These are phyloP conservation scores for Tuber indicum DNA, from an alignment of 495 filamentous ascomycete genomes.

Conservation along the genomic window DNA sequence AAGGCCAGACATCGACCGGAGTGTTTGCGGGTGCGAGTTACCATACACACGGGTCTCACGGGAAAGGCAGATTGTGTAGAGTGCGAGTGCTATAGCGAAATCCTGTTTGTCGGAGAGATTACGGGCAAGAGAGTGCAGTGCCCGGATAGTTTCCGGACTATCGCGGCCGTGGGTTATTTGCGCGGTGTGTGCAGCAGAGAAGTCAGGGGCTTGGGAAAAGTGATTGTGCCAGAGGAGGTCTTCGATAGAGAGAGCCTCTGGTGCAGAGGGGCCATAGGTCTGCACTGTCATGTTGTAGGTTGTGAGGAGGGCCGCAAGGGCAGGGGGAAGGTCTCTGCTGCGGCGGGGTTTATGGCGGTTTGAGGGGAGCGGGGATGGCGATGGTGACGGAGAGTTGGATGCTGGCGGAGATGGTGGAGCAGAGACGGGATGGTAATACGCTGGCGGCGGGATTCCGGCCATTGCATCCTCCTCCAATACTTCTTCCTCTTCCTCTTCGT, in stretches of 20 bases:
- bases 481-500: background rate
- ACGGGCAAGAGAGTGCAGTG: background rate
- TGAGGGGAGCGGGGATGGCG: background rate
- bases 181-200: background rate
- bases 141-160: background rate
- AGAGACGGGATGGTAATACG: constrained; percentile 1
- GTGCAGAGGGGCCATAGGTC: background rate
- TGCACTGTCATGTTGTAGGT: background rate
- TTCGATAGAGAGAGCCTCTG: background rate
- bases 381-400: background rate
- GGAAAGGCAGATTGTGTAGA: constrained; percentile 3
- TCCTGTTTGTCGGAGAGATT: constrained; percentile 1
- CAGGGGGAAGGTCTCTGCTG: constrained; percentile 1
- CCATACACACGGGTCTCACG: background rate
- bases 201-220: background rate
- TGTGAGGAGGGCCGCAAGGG: background rate
- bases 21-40: background rate
- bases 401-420: background rate
- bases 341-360: background rate
- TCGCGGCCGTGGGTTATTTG: constrained; percentile 4
- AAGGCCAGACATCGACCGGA: background rate
- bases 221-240: constrained; percentile 2
- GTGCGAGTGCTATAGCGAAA: background rate
- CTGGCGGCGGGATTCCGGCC: constrained; percentile 2
- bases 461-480: background rate